A percentile compares a stretch with the other conserved stretches of the same genome.
Conservation (phyloP, 805 yeast genomes). For the Blastobotrys americana region DNA sequence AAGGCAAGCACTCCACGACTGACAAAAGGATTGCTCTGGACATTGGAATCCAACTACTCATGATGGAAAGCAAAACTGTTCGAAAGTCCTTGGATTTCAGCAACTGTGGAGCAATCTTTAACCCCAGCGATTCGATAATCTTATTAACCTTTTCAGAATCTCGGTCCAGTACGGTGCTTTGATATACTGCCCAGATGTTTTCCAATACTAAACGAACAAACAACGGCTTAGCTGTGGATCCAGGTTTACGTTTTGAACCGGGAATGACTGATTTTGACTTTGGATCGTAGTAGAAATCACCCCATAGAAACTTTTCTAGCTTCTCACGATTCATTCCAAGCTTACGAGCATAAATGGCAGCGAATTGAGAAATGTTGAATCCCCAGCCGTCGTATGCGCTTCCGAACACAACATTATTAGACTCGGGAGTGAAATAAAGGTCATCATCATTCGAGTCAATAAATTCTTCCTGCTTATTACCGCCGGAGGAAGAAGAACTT, state of each 20-base stretch:
- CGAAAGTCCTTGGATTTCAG: conserved; percentile 70
- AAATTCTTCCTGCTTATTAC: conserved; percentile 34
- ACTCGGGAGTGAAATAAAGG: conserved; percentile 78
- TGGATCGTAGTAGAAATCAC: conserved; percentile 84
- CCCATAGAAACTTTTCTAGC: conserved; percentile 88
- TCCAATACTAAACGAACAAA: conserved; percentile 85
- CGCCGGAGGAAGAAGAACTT: conserved; percentile 19
- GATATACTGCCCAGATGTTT: conserved; percentile 87
- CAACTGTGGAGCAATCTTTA: conserved; percentile 68
- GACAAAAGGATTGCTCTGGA: conserved; percentile 78
- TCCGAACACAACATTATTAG: conserved; percentile 85
- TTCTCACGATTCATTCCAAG: conserved; percentile 76
- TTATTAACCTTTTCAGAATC: conserved; percentile 67
- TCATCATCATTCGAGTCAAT: conserved; percentile 74
- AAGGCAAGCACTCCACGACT: conserved; percentile 77
- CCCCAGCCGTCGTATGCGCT: conserved; percentile 98
- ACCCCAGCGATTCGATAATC: conserved; percentile 61
- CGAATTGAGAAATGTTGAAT: conserved; percentile 80
- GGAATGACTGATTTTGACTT: conserved; percentile 78
- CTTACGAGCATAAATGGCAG: conserved; percentile 76
- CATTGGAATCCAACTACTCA: conserved; percentile 93
- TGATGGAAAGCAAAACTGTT: conserved; percentile 51
- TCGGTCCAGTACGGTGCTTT: conserved; percentile 54
- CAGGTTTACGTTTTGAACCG: conserved; percentile 46
- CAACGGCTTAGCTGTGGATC: conserved; percentile 62